phyloP scores from a whole-genome alignment of 2,329 filamentous ascomycete genomes.

The Talaromyces albobiverticillius region DNA sequence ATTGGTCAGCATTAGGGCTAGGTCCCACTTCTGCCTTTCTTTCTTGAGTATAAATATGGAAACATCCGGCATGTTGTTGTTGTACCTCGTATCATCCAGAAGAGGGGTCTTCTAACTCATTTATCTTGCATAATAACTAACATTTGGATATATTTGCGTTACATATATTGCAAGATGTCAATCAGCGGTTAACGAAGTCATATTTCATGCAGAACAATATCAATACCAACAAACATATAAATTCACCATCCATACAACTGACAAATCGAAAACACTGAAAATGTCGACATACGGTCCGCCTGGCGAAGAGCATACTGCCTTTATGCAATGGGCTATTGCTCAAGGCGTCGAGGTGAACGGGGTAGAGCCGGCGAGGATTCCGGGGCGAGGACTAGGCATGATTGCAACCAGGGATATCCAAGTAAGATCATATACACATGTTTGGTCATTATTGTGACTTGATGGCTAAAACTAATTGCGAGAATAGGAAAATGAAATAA shows the following conservation, averaged over 20 bases:
- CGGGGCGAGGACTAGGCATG: conserved; percentile 74
- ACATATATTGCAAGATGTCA: neutral
- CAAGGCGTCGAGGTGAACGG: conserved; percentile 66
- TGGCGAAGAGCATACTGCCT: conserved; percentile 46
- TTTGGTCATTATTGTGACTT: neutral
- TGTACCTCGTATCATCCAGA: too few relatives aligned
- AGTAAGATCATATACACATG: conserved; percentile 40
- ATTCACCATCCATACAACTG: neutral
- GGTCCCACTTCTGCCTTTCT: neutral
- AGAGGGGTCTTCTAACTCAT: too few relatives aligned
- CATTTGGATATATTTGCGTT: too few relatives aligned
- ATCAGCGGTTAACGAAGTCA: neutral
- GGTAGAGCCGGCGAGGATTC: conserved; percentile 64
- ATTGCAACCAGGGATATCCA: conserved; percentile 65
- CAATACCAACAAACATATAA: neutral
- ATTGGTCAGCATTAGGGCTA: neutral
- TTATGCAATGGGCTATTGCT: conserved; percentile 65
- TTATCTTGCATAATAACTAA: too few relatives aligned
- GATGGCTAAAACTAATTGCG: neutral
- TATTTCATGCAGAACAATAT: neutral
- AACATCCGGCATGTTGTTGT: neutral
- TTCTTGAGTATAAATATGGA: neutral
- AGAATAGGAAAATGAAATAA: conserved; percentile 53
- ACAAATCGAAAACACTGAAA: neutral
- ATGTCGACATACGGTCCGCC: conserved; percentile 18